Percentiles rank a stretch among this genome's conserved stretches.
phyloP scores from a whole-genome alignment of 305 asterid genomes.

The Stenogyne calaminthoides region DNA sequence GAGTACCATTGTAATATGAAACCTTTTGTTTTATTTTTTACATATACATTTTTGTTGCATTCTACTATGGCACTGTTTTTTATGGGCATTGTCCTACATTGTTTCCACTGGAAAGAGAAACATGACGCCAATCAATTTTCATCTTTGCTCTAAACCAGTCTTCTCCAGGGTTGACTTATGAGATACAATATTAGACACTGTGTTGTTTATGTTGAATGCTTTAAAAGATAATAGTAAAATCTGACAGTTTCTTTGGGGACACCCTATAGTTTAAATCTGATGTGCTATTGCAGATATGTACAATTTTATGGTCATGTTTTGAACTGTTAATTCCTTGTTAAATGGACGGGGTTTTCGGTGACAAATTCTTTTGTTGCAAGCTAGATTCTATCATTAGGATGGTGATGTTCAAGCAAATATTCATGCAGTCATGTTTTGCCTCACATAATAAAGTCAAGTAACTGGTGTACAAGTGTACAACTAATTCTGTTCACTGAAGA shows the following conservation, averaged over 20 bases:
- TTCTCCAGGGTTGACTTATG: slow-evolving; percentile 9
- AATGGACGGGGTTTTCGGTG: slow-evolving; percentile 7
- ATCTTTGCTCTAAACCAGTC: background rate
- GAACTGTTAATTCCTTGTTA: background rate
- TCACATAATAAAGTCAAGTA: background rate
- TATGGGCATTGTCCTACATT: background rate
- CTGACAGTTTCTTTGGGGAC: background rate
- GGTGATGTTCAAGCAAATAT: slow-evolving; percentile 21
- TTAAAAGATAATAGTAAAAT: background rate
- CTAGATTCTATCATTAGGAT: slow-evolving; percentile 13
- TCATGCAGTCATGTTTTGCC: background rate
- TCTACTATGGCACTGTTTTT: slow-evolving; percentile 8
- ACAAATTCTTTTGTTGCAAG: slow-evolving; percentile 19
- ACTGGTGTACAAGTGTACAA: too few relatives aligned
- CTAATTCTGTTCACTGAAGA: too few relatives aligned
- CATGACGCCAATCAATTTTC: slow-evolving; percentile 4
- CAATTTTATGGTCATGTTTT: background rate
- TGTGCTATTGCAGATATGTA: background rate
- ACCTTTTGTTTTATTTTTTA: background rate
- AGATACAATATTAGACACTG: background rate
- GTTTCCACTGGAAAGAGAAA: slow-evolving; percentile 7
- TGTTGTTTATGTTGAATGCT: background rate
- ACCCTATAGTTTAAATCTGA: background rate
- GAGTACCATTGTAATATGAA: background rate
- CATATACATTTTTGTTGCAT: background rate